These are phyloP conservation scores for Chrysanthemum lavandulifolium DNA, from an alignment of 129 eudicot genomes.

Conservation along the genomic window DNA sequence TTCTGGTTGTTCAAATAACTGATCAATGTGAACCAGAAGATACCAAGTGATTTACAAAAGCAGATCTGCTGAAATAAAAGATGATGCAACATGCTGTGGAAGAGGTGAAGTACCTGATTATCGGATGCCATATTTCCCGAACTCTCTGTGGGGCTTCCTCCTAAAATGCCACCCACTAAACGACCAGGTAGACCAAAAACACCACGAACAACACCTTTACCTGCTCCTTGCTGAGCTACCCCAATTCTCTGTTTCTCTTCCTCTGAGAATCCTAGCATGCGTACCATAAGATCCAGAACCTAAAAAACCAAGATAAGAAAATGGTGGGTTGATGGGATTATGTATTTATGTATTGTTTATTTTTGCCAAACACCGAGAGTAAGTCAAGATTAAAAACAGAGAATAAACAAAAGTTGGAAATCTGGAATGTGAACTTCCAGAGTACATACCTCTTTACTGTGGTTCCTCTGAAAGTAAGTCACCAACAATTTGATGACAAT, in stretches of 20 bases:
- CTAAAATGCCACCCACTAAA: constrained; percentile 90
- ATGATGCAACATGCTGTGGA: background rate
- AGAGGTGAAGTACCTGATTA: constrained; percentile 50
- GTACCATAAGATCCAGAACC: constrained; percentile 98
- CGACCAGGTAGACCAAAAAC: constrained; percentile 96
- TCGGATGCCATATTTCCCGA: constrained; percentile 56
- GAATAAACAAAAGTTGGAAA: background rate
- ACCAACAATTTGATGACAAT: constrained; percentile 96
- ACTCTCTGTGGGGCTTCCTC: constrained; percentile 57
- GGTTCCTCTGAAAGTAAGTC: constrained; percentile 99
- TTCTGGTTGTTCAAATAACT: constrained; percentile 1
- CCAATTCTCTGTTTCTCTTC: constrained; percentile 98
- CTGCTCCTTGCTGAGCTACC: constrained; percentile 85
- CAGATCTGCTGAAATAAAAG: background rate
- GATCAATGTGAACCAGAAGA: background rate
- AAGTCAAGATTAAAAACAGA: background rate
- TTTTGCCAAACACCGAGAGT: background rate
- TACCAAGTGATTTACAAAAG: background rate
- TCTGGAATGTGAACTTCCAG: background rate
- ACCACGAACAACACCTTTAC: constrained; percentile 98
- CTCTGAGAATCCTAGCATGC: constrained; percentile 97
- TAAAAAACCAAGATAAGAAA: constrained; percentile 21
- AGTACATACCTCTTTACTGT: constrained; percentile 84
- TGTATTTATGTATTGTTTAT: background rate
- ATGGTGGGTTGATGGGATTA: background rate